Base-by-base conservation (phyloP, 805 yeast species). In the Yamadazyma ubonensis region DNA sequence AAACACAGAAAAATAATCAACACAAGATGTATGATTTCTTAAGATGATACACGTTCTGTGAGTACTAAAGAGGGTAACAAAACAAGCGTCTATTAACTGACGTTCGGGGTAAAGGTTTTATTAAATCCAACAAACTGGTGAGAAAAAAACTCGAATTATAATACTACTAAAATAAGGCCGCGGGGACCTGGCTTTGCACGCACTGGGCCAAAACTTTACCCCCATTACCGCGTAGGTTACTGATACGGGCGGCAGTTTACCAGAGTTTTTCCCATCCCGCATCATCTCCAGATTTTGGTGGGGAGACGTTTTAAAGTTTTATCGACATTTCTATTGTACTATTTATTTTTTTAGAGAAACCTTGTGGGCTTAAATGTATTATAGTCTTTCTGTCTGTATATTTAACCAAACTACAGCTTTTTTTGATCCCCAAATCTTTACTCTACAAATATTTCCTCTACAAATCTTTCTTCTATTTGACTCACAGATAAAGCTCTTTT, bases 31-130 rank as follows among this genome's bases (percentile, higher is more conserved):
- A 5, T 12, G 27, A 23, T 23, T 23, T 23, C 10, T 23, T 23
- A 23, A 6, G 27, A 12, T n/a, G n/a, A n/a, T n/a, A n/a, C n/a
- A n/a, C n/a, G n/a, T n/a, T n/a, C n/a, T n/a, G n/a, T n/a, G n/a
- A n/a, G n/a, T n/a, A n/a, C n/a, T n/a, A n/a, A n/a, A n/a, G n/a
- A n/a, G n/a, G n/a, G n/a, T n/a, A n/a, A n/a, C n/a, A n/a, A 20
- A 12, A 21, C 17, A 12, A 27, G 12, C 15, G 30, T 27, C 30
- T 27, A 27, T 22, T 7, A 27, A 12, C 11, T 21, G 35, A 32
- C 35, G 35, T 32, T 4, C 12, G 12, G 5, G 22, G n/a, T 32
- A 8, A 21, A 21, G 35, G 22, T 30, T 32, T 32, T 32, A 20
- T 27, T 20, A 12, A 19, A 8, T 30, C 12, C 3, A 16, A 17